These are phyloP conservation scores for Carex kokanica DNA, from an alignment of 176 grass and related monocot species.

Conservation along the genomic window DNA sequence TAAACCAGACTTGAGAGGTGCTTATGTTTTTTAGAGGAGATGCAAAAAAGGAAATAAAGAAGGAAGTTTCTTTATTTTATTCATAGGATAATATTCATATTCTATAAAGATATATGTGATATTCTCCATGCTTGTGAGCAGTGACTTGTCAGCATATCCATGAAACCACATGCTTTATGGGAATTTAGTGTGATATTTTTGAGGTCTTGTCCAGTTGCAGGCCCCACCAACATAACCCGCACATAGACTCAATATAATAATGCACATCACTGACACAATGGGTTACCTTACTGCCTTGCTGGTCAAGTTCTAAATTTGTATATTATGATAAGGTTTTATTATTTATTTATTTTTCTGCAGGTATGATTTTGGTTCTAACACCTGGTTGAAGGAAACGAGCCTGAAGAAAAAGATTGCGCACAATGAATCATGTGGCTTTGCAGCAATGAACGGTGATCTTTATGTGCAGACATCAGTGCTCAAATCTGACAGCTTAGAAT, in stretches of 20 bases:
- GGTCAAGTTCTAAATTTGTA: background rate
- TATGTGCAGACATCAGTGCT: constrained; percentile 50
- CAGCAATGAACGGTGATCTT: constrained; percentile 65
- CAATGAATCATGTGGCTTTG: constrained; percentile 50
- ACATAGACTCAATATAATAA: background rate
- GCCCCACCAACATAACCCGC: background rate
- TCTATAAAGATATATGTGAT: background rate
- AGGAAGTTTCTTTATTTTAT: no score
- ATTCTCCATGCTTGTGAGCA: background rate
- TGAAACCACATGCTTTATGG: constrained; percentile 5
- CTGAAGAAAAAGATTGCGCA: constrained; percentile 54
- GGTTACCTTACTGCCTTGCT: background rate
- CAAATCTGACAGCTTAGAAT: constrained; percentile 22
- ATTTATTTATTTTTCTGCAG: constrained; percentile 29
- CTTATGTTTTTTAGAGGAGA: no score
- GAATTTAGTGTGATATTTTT: background rate
- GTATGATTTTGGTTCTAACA: constrained; percentile 60
- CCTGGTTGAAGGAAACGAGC: constrained; percentile 54
- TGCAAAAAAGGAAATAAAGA: no score
- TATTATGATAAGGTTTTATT: background rate
- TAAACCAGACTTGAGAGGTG: background rate
- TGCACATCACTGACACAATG: background rate
- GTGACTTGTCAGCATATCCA: background rate
- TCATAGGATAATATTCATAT: background rate
- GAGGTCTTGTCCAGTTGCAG: background rate